Evolutionary conservation across 352 stramenopile genomes (phyloP).

Genomic region (Globisporangium solare): DNA sequence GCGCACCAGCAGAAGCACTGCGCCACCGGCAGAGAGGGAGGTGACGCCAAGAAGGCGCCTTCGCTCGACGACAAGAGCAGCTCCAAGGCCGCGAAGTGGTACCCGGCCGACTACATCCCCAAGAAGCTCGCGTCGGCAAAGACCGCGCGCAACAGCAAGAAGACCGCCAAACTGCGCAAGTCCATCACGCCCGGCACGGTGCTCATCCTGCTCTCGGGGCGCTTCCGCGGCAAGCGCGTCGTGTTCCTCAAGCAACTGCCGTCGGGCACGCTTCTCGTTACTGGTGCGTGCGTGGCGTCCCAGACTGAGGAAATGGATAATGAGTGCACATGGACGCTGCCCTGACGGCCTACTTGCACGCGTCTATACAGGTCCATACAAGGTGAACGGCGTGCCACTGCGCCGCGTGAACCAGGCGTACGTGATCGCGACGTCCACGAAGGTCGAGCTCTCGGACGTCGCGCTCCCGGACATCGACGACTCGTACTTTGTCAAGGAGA

Average conservation of each 20-base stretch:
- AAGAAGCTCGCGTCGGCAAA: conserved; percentile 70
- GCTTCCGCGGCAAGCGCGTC: conserved; percentile 98
- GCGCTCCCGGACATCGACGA: conserved; percentile 94
- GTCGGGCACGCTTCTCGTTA: conserved; percentile 96
- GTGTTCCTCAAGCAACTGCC: conserved; percentile 98
- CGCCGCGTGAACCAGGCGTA: conserved; percentile 98
- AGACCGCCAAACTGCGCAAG: conserved; percentile 92
- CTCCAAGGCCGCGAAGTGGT: conserved; percentile 67
- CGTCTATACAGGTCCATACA: conserved; percentile 91
- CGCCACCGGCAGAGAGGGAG: conserved; percentile 43
- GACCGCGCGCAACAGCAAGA: conserved; percentile 77
- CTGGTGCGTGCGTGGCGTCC: conserved; percentile 60
- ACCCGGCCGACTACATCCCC: conserved; percentile 72
- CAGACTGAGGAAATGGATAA: background rate
- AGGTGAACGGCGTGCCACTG: conserved; percentile 98
- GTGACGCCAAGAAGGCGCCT: conserved; percentile 54
- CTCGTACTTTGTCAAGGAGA: conserved; percentile 96
- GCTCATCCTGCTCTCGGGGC: conserved; percentile 96
- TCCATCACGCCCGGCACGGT: conserved; percentile 97
- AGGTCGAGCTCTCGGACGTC: conserved; percentile 93
- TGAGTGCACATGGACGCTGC: too few species aligned
- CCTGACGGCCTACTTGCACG: background rate
- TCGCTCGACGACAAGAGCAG: conserved; percentile 7
- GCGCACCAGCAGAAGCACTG: conserved; percentile 18
- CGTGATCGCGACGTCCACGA: conserved; percentile 98